Conservation (phyloP, 2,329 filamentous ascomycete genomes). For the Karstenula rhodostoma region DNA sequence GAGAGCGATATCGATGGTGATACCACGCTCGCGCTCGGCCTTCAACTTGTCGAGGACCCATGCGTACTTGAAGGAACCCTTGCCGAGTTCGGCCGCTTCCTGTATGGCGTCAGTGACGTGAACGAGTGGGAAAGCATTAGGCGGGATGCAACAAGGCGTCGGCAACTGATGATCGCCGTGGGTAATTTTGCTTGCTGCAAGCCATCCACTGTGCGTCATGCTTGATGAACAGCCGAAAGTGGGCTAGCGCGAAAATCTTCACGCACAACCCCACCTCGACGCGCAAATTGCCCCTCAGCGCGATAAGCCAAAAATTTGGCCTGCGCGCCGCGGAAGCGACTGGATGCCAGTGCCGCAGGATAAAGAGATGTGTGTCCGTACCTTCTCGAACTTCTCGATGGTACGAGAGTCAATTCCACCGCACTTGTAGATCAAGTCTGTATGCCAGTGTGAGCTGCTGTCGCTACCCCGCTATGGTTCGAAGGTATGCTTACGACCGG, state of each 20-base stretch:
- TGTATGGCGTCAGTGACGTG: conserved; percentile 56
- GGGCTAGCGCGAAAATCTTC: conserved; percentile 50
- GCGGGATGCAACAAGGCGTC: conserved; percentile 12
- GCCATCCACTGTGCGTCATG: conserved; percentile 40
- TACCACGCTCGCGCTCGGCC: conserved; percentile 99
- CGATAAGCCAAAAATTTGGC: conserved; percentile 44
- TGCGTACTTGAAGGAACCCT: conserved; percentile 99
- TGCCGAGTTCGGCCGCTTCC: conserved; percentile 99
- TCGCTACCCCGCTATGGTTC: conserved; percentile 36
- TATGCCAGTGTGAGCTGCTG: conserved; percentile 60
- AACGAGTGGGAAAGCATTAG: conserved; percentile 24
- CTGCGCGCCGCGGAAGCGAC: conserved; percentile 31
- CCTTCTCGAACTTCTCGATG: conserved; percentile 99
- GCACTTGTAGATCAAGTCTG: conserved; percentile 99
- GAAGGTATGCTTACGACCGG: conserved; percentile 69
- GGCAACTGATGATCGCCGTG: conserved; percentile 1
- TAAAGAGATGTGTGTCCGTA: conserved; percentile 58
- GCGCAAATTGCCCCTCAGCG: conserved; percentile 48
- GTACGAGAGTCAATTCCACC: conserved; percentile 99
- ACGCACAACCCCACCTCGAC: conserved; percentile 49
- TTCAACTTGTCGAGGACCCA: conserved; percentile 99
- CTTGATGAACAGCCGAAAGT: conserved; percentile 37
- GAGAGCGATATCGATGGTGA: conserved; percentile 99
- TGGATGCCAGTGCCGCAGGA: conserved; percentile 20
- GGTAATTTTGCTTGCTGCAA: conserved; percentile 18